Evolutionary conservation across 495 filamentous ascomycete genomes (phyloP).

Genomic region (Xylaria castorea): DNA sequence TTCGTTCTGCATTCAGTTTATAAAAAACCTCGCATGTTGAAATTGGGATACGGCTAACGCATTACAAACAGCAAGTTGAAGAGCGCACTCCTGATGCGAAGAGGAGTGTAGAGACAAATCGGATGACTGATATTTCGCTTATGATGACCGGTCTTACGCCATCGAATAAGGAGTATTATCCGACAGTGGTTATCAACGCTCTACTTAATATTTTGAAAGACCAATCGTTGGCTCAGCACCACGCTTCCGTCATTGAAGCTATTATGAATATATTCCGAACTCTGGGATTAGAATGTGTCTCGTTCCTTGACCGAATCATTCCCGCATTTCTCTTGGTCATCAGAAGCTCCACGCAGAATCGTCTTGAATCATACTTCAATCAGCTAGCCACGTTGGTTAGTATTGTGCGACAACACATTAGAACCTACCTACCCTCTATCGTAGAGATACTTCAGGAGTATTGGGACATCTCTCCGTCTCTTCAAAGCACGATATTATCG

Average conservation of each 20-base stretch:
- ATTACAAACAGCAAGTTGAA: slow-evolving; percentile 56
- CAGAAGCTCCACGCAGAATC: slow-evolving; percentile 69
- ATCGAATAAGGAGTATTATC: slow-evolving; percentile 97
- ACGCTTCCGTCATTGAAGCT: slow-evolving; percentile 95
- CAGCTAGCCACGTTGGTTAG: slow-evolving; percentile 90
- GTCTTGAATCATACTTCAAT: slow-evolving; percentile 95
- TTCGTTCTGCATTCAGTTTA: neutral
- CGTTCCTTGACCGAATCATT: slow-evolving; percentile 89
- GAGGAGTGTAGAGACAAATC: slow-evolving; percentile 64
- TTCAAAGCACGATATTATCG: slow-evolving; percentile 88
- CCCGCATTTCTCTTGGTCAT: slow-evolving; percentile 92
- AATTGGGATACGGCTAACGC: neutral
- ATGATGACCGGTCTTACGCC: slow-evolving; percentile 98
- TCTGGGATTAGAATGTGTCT: slow-evolving; percentile 90
- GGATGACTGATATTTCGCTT: slow-evolving; percentile 89
- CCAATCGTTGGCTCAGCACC: slow-evolving; percentile 82
- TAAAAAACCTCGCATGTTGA: neutral
- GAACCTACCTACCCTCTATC: slow-evolving; percentile 83
- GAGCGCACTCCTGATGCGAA: slow-evolving; percentile 69
- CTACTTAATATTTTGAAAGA: slow-evolving; percentile 91
- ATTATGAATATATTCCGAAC: slow-evolving; percentile 99
- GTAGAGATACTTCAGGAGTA: slow-evolving; percentile 83
- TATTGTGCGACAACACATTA: slow-evolving; percentile 95
- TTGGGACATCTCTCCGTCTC: slow-evolving; percentile 76
- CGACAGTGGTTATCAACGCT: slow-evolving; percentile 96